phyloP scores from a whole-genome alignment of 306 rosid species.

The Castanea mollissima region DNA sequence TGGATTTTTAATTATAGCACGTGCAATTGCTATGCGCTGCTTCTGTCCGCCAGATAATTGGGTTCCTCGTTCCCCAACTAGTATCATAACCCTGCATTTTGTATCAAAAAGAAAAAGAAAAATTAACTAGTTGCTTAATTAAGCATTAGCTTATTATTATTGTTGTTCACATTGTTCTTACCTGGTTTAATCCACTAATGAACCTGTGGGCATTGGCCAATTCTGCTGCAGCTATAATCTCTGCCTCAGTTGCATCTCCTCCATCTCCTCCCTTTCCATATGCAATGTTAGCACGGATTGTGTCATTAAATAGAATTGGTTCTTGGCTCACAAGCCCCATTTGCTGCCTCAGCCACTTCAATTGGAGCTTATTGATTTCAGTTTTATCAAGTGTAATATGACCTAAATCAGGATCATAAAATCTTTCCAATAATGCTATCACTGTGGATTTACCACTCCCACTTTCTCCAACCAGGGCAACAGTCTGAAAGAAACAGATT shows the following conservation, averaged over 20 bases:
- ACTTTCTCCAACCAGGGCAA: constrained; percentile 93
- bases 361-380: constrained; percentile 49
- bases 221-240: constrained; percentile 68
- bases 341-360: constrained; percentile 88
- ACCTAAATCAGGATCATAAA: constrained; percentile 84
- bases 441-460: constrained; percentile 94
- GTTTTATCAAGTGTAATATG: constrained; percentile 66
- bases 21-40: constrained; percentile 81
- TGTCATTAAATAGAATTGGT: constrained; percentile 71
- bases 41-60: constrained; percentile 89
- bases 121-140: no score
- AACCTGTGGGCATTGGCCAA: constrained; percentile 83
- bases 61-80: constrained; percentile 77
- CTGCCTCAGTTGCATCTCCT: constrained; percentile 78
- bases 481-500: constrained; percentile 44
- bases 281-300: constrained; percentile 79
- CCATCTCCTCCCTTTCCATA: constrained; percentile 72
- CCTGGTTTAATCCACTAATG: constrained; percentile 75
- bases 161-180: not conserved
- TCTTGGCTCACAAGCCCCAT: constrained; percentile 94
- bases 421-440: constrained; percentile 75
- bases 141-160: no score
- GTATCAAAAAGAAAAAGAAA: constrained; percentile 6
- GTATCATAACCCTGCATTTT: constrained; percentile 67
- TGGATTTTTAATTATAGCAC: constrained; percentile 80